These are phyloP conservation scores for Diutina pseudorugosa DNA, from an alignment of 1,139 yeast genomes.

Conservation along the genomic window DNA sequence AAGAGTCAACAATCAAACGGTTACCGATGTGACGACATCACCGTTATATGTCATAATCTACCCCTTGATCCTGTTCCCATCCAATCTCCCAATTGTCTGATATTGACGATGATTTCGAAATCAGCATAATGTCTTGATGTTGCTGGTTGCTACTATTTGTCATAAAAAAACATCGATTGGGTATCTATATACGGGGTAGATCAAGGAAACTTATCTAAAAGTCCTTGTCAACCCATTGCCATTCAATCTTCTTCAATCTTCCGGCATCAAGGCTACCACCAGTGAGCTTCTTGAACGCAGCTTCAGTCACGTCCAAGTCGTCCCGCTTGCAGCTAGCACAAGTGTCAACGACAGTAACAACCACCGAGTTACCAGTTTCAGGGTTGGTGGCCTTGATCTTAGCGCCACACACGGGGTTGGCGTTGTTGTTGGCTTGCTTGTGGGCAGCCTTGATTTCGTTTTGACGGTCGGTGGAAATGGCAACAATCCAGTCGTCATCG, in stretches of 20 bases:
- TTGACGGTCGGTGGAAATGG: conserved; percentile 11
- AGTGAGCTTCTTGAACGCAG: conserved; percentile 39
- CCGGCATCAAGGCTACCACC: conserved; percentile 23
- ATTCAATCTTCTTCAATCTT: conserved; percentile 29
- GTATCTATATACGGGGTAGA: not conserved
- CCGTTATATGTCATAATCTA: too few species aligned
- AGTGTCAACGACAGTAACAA: conserved; percentile 40
- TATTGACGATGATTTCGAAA: too few species aligned
- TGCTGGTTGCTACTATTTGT: too few species aligned
- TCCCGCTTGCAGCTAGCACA: conserved; percentile 37
- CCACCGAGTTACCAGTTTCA: conserved; percentile 26
- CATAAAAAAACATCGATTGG: not conserved
- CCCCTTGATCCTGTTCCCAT: too few species aligned
- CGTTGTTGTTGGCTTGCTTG: conserved; percentile 38
- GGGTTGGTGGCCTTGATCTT: conserved; percentile 20
- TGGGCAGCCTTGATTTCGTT: not conserved
- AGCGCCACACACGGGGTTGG: conserved; percentile 38
- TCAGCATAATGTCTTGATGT: too few species aligned
- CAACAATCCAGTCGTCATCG: conserved; percentile 38
- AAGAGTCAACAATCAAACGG: too few species aligned
- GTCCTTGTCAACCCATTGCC: conserved; percentile 16
- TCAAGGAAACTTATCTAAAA: too few species aligned
- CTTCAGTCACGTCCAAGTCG: conserved; percentile 41
- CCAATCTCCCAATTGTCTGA: too few species aligned
- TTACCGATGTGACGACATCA: too few species aligned